Evolutionary conservation across 2,329 filamentous ascomycete species (phyloP).

Genomic region (Monosporascus sp.): DNA sequence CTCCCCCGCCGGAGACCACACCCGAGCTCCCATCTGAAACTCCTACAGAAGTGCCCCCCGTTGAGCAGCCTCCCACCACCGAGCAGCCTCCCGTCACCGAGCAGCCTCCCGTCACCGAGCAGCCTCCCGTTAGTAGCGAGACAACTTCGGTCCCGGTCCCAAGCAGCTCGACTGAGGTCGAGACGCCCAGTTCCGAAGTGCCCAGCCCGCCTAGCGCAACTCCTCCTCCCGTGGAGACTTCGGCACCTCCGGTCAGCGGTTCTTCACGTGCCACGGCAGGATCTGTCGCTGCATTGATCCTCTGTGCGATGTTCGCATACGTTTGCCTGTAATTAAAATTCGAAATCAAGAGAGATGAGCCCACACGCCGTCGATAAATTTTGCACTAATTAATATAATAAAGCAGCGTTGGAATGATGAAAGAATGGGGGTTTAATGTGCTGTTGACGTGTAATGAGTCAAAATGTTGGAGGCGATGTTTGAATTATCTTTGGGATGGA

Average conservation of each 20-base stretch:
- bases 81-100: not conserved
- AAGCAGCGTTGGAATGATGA: not conserved
- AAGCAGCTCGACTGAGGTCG: not conserved
- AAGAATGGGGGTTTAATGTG: not conserved
- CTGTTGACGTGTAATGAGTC: no score
- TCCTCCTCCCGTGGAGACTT: conserved; percentile 16
- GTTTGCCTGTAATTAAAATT: conserved; percentile 28
- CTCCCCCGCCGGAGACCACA: conserved; percentile 17
- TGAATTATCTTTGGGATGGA: no score
- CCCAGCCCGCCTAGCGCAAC: conserved; percentile 8
- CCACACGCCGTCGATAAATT: not conserved
- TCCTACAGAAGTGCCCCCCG: conserved; percentile 16
- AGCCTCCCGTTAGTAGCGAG: not conserved
- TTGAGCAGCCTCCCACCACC: not conserved
- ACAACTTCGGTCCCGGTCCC: not conserved
- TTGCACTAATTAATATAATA: not conserved
- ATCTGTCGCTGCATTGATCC: conserved; percentile 29
- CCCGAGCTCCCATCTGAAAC: conserved; percentile 13
- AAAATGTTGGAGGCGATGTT: no score
- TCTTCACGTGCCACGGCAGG: conserved; percentile 26
- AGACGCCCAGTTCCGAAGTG: not conserved
- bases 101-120: not conserved
- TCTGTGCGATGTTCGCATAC: conserved; percentile 29
- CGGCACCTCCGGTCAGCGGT: conserved; percentile 23
- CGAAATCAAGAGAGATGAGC: not conserved